phyloP scores from a whole-genome alignment of 129 eudicot genomes.

The Artemisia tridentata region DNA sequence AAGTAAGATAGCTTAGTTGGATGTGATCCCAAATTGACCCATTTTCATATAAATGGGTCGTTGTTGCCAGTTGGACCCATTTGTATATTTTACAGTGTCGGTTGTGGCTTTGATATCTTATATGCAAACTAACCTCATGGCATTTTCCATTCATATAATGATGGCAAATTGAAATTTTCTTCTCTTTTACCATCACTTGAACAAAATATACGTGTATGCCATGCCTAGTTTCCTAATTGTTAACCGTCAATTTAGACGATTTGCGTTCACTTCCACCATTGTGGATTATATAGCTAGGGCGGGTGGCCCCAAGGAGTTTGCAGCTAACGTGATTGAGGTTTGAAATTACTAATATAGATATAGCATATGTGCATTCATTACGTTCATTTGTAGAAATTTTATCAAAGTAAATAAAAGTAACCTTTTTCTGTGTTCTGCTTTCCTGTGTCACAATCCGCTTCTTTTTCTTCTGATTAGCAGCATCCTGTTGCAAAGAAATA shows the following conservation, averaged over 20 bases:
- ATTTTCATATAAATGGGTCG: too few species aligned
- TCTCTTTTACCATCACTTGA: slow-evolving; percentile 57
- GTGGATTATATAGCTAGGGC: too few species aligned
- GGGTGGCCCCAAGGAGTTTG: too few species aligned
- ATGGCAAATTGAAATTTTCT: slow-evolving; percentile 51
- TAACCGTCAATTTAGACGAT: too few species aligned
- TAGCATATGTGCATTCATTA: not conserved
- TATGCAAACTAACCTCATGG: slow-evolving; percentile 91
- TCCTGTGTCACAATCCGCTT: slow-evolving; percentile 45
- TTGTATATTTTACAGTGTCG: too few species aligned
- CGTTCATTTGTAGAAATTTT: slow-evolving; percentile 1
- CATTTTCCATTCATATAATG: slow-evolving; percentile 87
- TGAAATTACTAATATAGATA: slow-evolving; percentile 1
- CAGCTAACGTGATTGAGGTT: not conserved
- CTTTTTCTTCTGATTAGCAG: slow-evolving; percentile 39
- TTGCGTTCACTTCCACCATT: too few species aligned
- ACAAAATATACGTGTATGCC: slow-evolving; percentile 5
- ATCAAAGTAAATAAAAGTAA: slow-evolving; percentile 22
- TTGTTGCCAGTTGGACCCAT: too few species aligned
- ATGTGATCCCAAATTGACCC: too few species aligned
- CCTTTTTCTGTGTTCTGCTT: slow-evolving; percentile 62
- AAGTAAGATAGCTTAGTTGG: too few species aligned
- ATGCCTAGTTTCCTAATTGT: too few species aligned
- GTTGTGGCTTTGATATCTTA: too few species aligned
- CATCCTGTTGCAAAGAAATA: slow-evolving; percentile 35